Base-by-base conservation (phyloP, 2,329 filamentous ascomycete species). In the Claviceps capensis region DNA sequence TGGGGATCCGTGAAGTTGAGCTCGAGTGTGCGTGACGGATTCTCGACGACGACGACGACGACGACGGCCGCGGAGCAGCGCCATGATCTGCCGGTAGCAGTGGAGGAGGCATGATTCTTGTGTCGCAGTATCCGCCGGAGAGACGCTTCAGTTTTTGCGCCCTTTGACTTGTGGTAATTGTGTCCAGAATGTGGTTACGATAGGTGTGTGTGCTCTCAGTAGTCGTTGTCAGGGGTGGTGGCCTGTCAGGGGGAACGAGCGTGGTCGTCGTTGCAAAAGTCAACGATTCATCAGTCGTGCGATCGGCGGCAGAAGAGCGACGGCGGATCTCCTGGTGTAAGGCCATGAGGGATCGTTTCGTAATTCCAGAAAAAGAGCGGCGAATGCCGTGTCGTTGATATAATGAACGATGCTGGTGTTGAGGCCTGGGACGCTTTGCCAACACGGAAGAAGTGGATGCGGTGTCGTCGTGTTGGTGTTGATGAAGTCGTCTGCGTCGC, bases 1-100 rank as follows among this genome's bases (percentile, higher is more conserved):
- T 80, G 30, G 74, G 71, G 56, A 73, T 73, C 38, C 78, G 70
- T 19, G 76, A 77, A 14, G 75, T 67, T 5, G 78, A 80, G 16
- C 72, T 72, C 14, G 77, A 77, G 37, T 76, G 74, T 50, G 71
- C 68, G 8, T 73, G 73, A 41, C 75, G 73, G 41, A 69, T 70
- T 47, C 69, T 65, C 14, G 65, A 61, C 9, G 62, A 47, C 41
- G 69, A 70, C 47, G 69, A 70, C 47, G 69, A 65, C 14, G 65
- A 61, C 9, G 61, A 46, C 16, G 50, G n/a, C 43, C 69, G 69
- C 44, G 69, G 64, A 14, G 65, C 61, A 11, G 61, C 61, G 53
- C 74, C 71, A 53, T 70, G 22, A 4, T 52, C 70, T 34, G 60
- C 58, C 2, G 68, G 64, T 30, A 65, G 60, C 6, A 70, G 67